These are phyloP conservation scores for Thielaviopsis populi DNA, from an alignment of 2,329 filamentous ascomycete species.

Conservation along the genomic window DNA sequence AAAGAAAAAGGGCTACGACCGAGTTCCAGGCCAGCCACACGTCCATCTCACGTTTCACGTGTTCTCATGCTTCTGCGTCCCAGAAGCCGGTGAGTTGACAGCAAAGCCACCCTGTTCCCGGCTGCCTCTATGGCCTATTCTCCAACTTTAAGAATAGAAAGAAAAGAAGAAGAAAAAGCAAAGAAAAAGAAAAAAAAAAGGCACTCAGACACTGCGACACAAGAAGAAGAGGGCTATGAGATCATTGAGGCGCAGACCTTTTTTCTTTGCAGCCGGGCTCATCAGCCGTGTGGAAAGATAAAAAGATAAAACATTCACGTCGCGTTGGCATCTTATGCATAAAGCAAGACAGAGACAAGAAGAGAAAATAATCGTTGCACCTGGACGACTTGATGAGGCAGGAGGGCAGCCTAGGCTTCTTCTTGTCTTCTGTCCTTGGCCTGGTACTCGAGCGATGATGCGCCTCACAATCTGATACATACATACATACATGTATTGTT, in stretches of 20 bases:
- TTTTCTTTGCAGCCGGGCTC: background rate
- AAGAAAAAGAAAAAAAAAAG: background rate
- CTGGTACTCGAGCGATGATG: background rate
- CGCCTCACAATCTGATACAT: background rate
- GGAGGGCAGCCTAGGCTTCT: background rate
- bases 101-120: background rate
- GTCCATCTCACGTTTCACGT: background rate
- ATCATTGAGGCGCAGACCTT: background rate
- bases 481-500: background rate
- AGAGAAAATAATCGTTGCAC: background rate
- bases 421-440: background rate
- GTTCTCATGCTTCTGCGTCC: background rate
- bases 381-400: background rate
- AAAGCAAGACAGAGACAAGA: background rate
- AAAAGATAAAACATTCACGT: background rate
- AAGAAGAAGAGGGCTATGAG: background rate
- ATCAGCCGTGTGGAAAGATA: background rate
- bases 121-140: background rate
- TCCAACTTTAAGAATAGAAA: background rate
- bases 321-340: background rate
- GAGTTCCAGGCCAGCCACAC: background rate
- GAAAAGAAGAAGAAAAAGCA: background rate
- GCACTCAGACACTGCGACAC: background rate
- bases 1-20: background rate
- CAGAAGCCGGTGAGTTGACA: background rate